Percentiles rank a stretch among this genome's conserved stretches.
These are phyloP conservation scores for Trichoderma afroharzianum DNA, from an alignment of 2,329 filamentous ascomycete species.

Conservation along the genomic window DNA sequence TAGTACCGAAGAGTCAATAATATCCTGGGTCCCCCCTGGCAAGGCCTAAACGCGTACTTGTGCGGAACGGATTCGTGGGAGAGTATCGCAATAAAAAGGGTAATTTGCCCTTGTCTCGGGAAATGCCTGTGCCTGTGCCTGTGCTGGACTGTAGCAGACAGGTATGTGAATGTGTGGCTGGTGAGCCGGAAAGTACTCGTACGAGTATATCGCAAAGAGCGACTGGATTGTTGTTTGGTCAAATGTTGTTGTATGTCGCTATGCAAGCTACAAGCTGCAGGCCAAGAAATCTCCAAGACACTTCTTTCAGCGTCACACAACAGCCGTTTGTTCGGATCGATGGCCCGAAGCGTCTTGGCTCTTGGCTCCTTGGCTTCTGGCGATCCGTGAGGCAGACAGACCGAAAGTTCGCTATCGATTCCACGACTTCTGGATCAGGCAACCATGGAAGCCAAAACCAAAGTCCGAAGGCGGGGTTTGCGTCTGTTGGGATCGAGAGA, in stretches of 20 bases:
- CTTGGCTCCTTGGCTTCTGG: background rate
- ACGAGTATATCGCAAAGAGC: background rate
- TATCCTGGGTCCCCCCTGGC: conserved; percentile 4
- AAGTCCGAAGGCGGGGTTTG: background rate
- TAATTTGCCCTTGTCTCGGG: background rate
- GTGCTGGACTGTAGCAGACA: background rate
- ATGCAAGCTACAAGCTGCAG: background rate
- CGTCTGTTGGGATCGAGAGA: background rate
- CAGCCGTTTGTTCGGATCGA: background rate
- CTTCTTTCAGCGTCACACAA: background rate
- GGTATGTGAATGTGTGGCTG: background rate
- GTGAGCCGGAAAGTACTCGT: background rate
- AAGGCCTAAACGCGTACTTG: conserved; percentile 4
- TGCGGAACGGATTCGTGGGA: background rate
- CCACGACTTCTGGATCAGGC: background rate
- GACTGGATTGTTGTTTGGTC: background rate
- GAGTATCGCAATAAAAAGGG: background rate
- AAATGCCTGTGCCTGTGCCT: background rate
- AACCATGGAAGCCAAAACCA: background rate
- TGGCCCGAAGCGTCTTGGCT: background rate
- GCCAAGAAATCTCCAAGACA: background rate
- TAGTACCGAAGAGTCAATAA: background rate
- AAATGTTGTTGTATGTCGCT: background rate
- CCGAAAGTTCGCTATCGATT: background rate
- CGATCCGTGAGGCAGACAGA: conserved; percentile 1